phyloP scores from a whole-genome alignment of 306 rosid species.

The Notholithocarpus densiflorus region DNA sequence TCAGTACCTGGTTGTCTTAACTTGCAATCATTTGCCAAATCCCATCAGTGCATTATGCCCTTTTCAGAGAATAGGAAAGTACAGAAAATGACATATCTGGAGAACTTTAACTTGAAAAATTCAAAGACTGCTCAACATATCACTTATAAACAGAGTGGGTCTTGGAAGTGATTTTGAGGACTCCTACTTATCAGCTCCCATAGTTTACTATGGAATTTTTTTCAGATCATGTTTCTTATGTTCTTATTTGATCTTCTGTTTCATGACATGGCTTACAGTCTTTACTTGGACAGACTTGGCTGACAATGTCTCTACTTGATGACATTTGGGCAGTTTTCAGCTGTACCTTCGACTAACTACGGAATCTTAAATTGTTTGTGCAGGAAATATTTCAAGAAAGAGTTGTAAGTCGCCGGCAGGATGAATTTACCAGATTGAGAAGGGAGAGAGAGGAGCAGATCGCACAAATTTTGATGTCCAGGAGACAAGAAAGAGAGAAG shows the following conservation, averaged over 20 bases:
- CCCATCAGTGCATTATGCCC: neutral
- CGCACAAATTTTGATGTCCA: constrained; percentile 53
- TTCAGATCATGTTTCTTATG: neutral
- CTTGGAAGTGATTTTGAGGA: neutral
- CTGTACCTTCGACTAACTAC: neutral
- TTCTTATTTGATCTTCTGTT: neutral
- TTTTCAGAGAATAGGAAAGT: neutral
- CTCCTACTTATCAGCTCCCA: neutral
- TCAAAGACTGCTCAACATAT: neutral
- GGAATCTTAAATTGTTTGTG: neutral
- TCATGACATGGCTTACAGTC: neutral
- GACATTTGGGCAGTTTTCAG: neutral
- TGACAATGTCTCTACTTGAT: neutral
- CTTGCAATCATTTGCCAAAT: neutral
- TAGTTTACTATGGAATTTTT: neutral
- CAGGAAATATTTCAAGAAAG: constrained; percentile 67
- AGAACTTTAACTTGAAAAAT: neutral
- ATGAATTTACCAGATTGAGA: constrained; percentile 59
- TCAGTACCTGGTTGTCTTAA: constrained; percentile 21
- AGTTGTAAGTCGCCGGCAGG: constrained; percentile 65
- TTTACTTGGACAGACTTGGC: neutral
- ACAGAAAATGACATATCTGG: neutral
- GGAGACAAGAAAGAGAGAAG: constrained; percentile 66
- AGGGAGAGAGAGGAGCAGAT: constrained; percentile 69
- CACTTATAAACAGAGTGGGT: neutral